These are phyloP conservation scores for Cyclocybe aegerita DNA, from an alignment of 768 basidiomycete genomes.

Conservation along the genomic window DNA sequence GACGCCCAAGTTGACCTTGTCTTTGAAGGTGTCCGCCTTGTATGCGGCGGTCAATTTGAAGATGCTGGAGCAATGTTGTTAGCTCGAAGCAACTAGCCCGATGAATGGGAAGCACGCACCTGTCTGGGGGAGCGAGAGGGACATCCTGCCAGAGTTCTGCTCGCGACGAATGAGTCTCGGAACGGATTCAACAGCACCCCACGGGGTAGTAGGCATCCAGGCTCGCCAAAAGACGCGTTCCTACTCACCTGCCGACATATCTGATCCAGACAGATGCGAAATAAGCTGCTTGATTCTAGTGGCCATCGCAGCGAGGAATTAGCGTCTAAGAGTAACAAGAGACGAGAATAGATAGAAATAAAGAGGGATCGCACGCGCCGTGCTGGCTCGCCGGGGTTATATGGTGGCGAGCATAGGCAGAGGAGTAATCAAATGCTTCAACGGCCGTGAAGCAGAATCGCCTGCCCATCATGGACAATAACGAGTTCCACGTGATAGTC, in stretches of 20 bases:
- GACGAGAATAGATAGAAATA: not conserved
- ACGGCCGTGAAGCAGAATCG: not conserved
- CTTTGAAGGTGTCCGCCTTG: constrained; percentile 71
- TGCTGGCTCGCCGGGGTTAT: not conserved
- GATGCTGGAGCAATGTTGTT: constrained; percentile 49
- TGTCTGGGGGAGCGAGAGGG: constrained; percentile 84
- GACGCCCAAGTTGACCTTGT: constrained; percentile 91
- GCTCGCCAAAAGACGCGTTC: constrained; percentile 1
- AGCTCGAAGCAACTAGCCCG: not conserved
- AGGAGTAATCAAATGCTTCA: too few relatives aligned
- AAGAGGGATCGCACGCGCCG: not conserved
- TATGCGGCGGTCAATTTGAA: constrained; percentile 90
- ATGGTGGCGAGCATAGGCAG: not conserved
- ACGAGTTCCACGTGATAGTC: too few relatives aligned
- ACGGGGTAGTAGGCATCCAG: constrained; percentile 8
- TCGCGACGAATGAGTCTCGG: constrained; percentile 9
- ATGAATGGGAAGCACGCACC: constrained; percentile 39
- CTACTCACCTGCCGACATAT: constrained; percentile 57
- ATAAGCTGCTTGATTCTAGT: constrained; percentile 60
- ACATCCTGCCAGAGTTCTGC: constrained; percentile 75
- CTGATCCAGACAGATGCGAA: constrained; percentile 45
- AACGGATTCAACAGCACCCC: not conserved
- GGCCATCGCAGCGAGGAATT: constrained; percentile 38
- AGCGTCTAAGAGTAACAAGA: not conserved
- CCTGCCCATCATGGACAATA: not conserved